Evolutionary conservation across 768 basidiomycete genomes (phyloP).

Genomic region (Amanita pallidorosea): DNA sequence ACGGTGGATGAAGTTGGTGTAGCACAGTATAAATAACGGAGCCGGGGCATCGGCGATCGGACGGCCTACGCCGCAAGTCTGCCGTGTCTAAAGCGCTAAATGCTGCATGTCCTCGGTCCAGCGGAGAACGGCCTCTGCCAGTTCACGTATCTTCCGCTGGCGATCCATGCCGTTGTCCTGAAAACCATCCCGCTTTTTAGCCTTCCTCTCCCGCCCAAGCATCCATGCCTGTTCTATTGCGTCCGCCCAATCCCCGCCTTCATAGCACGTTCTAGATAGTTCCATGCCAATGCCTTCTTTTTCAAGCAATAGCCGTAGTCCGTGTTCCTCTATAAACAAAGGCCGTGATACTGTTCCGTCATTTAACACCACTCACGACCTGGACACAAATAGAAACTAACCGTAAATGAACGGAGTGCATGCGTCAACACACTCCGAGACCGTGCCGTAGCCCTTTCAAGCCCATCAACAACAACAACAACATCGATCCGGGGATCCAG

Average conservation of each 20-base stretch:
- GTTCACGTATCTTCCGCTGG: conserved; percentile 27
- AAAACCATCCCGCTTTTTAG: conserved; percentile 31
- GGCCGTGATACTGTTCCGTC: conserved; percentile 53
- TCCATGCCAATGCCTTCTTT: conserved; percentile 61
- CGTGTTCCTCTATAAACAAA: conserved; percentile 74
- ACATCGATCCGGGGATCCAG: neutral
- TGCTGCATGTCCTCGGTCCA: neutral
- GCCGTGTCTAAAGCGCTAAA: no score
- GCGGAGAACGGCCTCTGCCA: neutral
- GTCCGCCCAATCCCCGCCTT: conserved; percentile 62
- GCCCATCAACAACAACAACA: neutral
- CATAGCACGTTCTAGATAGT: conserved; percentile 52
- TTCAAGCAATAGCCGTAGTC: conserved; percentile 53
- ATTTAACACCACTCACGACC: neutral
- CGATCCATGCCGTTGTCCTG: conserved; percentile 42
- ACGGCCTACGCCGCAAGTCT: neutral
- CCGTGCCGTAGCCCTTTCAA: conserved; percentile 67
- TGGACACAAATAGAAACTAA: conserved; percentile 16
- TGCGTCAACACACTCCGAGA: conserved; percentile 68
- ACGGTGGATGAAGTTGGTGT: conserved; percentile 3
- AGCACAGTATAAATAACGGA: conserved; percentile 7
- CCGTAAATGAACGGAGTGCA: conserved; percentile 74
- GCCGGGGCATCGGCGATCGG: neutral
- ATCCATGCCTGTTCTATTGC: conserved; percentile 48
- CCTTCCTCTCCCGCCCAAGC: conserved; percentile 36